A percentile compares a stretch with the other conserved stretches of the same genome.
Conservation (phyloP, 106 monocot genomes). For the Xerophyta viscosa region DNA sequence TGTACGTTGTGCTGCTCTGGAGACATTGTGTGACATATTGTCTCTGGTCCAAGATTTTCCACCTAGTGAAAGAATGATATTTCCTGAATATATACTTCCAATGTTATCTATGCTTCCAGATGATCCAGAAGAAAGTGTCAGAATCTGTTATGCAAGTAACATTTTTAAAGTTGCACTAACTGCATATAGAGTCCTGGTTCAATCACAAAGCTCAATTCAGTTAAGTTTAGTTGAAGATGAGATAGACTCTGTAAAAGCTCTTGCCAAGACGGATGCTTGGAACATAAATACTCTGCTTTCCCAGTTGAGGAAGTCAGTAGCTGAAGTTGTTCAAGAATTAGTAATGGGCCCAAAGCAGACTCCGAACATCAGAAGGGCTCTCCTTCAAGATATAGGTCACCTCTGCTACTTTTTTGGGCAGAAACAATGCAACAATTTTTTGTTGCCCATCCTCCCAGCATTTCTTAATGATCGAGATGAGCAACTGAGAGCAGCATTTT, state of each 20-base stretch:
- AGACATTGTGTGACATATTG: slow-evolving; percentile 81
- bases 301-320: slow-evolving; percentile 60
- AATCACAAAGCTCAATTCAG: slow-evolving; percentile 34
- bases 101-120: slow-evolving; percentile 98
- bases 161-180: slow-evolving; percentile 88
- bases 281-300: slow-evolving; percentile 38
- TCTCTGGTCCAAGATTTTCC: slow-evolving; percentile 75
- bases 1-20: slow-evolving; percentile 94
- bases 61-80: slow-evolving; percentile 96
- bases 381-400: slow-evolving; percentile 72
- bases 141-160: slow-evolving; percentile 95
- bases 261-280: slow-evolving; percentile 19
- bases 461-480: slow-evolving; percentile 96
- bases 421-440: slow-evolving; percentile 85
- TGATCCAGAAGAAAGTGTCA: slow-evolving; percentile 97
- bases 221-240: slow-evolving; percentile 10
- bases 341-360: slow-evolving; percentile 95
- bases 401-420: slow-evolving; percentile 93
- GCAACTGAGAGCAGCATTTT: slow-evolving; percentile 80
- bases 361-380: slow-evolving; percentile 85
- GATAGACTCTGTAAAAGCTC: slow-evolving; percentile 17
- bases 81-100: slow-evolving; percentile 96
- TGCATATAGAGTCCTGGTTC: slow-evolving; percentile 67
- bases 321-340: slow-evolving; percentile 92
- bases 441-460: slow-evolving; percentile 91